Conservation (phyloP, 345 rosid genomes). For the Eutrema japonicum region DNA sequence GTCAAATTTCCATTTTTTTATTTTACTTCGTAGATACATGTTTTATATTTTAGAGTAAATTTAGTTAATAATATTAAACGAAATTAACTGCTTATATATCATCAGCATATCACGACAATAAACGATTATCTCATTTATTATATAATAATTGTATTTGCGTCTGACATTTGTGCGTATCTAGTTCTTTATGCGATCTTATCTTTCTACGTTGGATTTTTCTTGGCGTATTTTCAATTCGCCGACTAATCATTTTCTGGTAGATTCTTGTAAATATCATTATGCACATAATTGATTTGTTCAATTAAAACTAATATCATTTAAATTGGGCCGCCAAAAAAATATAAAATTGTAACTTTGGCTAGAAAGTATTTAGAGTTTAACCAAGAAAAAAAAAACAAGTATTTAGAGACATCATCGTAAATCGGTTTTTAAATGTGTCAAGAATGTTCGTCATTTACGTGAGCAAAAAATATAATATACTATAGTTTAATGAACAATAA, state of each 20-base stretch:
- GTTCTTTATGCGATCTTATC: constrained; percentile 25
- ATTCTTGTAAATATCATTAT: constrained; percentile 20
- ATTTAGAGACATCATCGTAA: too few relatives aligned
- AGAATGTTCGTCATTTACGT: too few relatives aligned
- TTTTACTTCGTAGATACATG: background rate
- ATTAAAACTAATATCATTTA: background rate
- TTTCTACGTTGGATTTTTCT: constrained; percentile 32
- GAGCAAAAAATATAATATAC: too few relatives aligned
- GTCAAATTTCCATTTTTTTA: constrained; percentile 25
- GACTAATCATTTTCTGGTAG: constrained; percentile 35
- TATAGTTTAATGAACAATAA: too few relatives aligned
- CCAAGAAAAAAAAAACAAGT: too few relatives aligned
- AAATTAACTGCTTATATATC: constrained; percentile 13
- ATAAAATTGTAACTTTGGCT: too few relatives aligned
- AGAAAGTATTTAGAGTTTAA: too few relatives aligned
- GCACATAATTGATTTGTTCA: constrained; percentile 21
- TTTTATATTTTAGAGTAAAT: too few relatives aligned
- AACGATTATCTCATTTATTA: constrained; percentile 20
- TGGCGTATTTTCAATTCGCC: constrained; percentile 12
- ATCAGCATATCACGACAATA: background rate
- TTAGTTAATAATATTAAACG: background rate
- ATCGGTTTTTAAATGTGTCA: too few relatives aligned
- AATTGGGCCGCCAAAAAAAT: too few relatives aligned
- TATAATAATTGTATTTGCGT: background rate
- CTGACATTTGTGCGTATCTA: constrained; percentile 36